These are phyloP conservation scores for Vitis hybrid DNA, from an alignment of 177 flowering plant species.

Conservation along the genomic window DNA sequence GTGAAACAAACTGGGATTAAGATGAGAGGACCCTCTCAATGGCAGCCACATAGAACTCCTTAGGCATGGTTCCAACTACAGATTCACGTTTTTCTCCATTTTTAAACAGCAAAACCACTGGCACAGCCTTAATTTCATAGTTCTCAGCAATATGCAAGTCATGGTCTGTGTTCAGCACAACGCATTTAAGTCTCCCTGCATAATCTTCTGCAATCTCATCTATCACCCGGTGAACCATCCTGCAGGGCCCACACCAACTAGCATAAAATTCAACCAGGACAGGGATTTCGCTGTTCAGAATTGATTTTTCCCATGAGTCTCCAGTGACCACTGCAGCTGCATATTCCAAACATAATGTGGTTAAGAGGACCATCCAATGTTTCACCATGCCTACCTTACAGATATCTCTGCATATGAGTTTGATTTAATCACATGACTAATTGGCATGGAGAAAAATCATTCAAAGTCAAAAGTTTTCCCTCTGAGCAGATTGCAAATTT, in stretches of 20 bases:
- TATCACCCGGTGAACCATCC: conserved; percentile 82
- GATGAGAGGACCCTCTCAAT: conserved; percentile 56
- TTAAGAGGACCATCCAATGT: neutral
- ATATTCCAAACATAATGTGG: conserved; percentile 13
- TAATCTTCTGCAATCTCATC: conserved; percentile 79
- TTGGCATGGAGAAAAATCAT: too few species aligned
- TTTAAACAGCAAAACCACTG: conserved; percentile 81
- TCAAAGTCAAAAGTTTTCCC: too few species aligned
- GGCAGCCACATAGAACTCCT: conserved; percentile 68
- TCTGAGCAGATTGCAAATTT: neutral
- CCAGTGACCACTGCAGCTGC: conserved; percentile 65
- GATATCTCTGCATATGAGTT: neutral
- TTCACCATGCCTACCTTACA: neutral
- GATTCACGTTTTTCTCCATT: conserved; percentile 63
- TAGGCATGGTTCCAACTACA: conserved; percentile 86
- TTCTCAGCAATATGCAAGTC: conserved; percentile 53
- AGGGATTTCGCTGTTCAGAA: conserved; percentile 64
- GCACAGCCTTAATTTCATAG: conserved; percentile 72
- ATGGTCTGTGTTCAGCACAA: conserved; percentile 59
- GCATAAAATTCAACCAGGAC: conserved; percentile 89
- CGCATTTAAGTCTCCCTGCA: conserved; percentile 65
- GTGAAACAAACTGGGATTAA: conserved; percentile 3
- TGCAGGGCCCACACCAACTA: conserved; percentile 95
- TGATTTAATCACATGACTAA: neutral
- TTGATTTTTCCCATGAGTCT: conserved; percentile 61